Evolutionary conservation across 139 green algal species (phyloP), one percentile per base, ranked within the genome.

Genomic region (Chlorella sp.): DNA sequence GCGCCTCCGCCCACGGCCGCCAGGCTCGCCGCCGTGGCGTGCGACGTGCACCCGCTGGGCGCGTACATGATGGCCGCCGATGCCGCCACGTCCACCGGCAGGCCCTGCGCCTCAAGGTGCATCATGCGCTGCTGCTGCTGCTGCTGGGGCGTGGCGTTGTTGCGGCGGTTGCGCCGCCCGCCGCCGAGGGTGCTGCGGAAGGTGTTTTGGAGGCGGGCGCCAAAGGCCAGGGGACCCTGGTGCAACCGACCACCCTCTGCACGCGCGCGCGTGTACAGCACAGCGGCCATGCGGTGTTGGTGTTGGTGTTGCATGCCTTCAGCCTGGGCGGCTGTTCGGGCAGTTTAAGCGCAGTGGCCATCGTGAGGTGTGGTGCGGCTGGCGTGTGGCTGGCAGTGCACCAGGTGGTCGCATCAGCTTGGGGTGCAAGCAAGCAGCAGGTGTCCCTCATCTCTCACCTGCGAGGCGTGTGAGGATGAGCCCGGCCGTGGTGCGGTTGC

Each of bases 181-280:
- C 27, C 32, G 17, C 35, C 49, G n/a, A 62, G 36, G 2, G 26
- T 34, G 35, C 49, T 34, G 27, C 74, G 33, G 35, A 80, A 64
- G 0, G 74, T 80, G 71, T 88, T 71, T 74, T 88, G 83, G 33
- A 86, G 33, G 30, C 80, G 70, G 49, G 78, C 69, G 10, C 83
- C 83, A 35, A 85, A 55, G 1, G 79, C 79, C 35, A 79, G 59
- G 34, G 83, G 79, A 20, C 83, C 83, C 26, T 77, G 79, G 60
- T 74, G 51, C 5, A 76, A 72, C 55, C 74, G 67, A 27, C 74
- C 72, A 51, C 69, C 67, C 71, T 77, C 72, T 74, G 69, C n/a
- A n/a, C n/a, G n/a, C n/a, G n/a, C n/a, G n/a, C n/a, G n/a, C n/a
- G n/a, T n/a, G n/a, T n/a, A n/a, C n/a, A n/a, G n/a, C n/a, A n/a